Base-by-base conservation (phyloP, 192 early-diverging fungal species). In the Lobosporangium transversale region DNA sequence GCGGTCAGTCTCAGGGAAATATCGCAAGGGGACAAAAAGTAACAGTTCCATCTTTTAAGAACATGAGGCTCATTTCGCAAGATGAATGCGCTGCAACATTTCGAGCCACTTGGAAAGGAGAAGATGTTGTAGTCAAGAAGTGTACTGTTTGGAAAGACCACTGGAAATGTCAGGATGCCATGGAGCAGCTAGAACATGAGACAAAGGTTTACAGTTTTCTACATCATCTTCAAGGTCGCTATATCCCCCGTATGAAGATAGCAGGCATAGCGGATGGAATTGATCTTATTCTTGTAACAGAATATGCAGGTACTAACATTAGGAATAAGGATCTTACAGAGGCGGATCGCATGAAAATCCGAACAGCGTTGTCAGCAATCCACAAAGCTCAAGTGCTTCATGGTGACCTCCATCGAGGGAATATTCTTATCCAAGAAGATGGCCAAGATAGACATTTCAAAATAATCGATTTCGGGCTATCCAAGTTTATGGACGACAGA, bases 311-410 rank as follows among this genome's bases (percentile, higher is more conserved):
- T 10, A 36, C 65, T 17, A 42, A 58, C 35, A 40, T 67, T 52
- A 42, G 43, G 4, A 23, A 50, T 21, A 52, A 37, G 32, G 52
- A 17, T 35, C 30, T 67, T 18, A 52, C 49, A 27, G 45, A 36
- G 12, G 57, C 47, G 27, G 65, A 43, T 49, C 35, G 4, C 14
- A 27, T 4, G 4, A 36, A 67, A n/a, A 67, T 57, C 31, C 65
- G 45, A 52, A 26, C 21, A 18, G 47, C 47, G 23, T 17, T 67
- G 45, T 49, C 26, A 32, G 53, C 32, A 35, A 64, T 79, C 66
- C 66, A 69, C 58, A 33, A 61, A 20, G 32, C 26, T 18, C 65
- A 53, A 35, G 74, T 78, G 18, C 51, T 33, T 15, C 75, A 79
- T 64, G 66, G 60, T 17, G 61, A 68, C 31, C 43, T 78, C 26